A percentile compares a stretch with the other conserved stretches of the same genome.
phyloP scores from a whole-genome alignment of 2,329 filamentous ascomycete species.

The Cercospora brassicicola region DNA sequence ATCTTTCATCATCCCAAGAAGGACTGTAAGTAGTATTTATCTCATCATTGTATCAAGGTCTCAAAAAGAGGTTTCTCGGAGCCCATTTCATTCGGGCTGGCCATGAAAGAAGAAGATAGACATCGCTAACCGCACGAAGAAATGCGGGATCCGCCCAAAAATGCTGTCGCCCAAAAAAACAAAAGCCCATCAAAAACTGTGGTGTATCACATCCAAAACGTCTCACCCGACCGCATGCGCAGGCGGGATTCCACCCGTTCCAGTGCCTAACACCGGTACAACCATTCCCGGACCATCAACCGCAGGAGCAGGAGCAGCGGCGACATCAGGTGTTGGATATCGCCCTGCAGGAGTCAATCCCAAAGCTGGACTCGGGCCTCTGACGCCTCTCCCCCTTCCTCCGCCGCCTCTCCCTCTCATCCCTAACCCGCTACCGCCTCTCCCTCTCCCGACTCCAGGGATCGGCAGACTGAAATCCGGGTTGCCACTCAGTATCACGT shows the following conservation, averaged over 20 bases:
- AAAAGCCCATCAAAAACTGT: neutral
- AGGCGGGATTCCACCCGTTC: neutral
- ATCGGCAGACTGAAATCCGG: constrained; percentile 79
- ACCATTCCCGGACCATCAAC: neutral
- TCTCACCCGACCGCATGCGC: neutral
- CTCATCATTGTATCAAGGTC: neutral
- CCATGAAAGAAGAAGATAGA: neutral
- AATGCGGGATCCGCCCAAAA: neutral
- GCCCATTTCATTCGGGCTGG: neutral
- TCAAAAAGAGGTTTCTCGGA: too few species aligned
- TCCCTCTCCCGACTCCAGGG: constrained; percentile 30
- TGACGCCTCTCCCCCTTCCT: constrained; percentile 12
- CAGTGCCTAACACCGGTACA: neutral
- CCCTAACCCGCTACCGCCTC: constrained; percentile 37
- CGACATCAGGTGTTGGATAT: constrained; percentile 34
- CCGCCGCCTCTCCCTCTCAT: constrained; percentile 31
- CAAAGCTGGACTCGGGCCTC: constrained; percentile 15
- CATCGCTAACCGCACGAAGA: neutral
- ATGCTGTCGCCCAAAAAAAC: neutral
- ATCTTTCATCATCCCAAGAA: neutral
- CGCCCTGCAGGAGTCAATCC: constrained; percentile 36
- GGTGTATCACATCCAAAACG: neutral
- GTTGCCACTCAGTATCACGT: constrained; percentile 74
- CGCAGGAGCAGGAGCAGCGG: neutral
- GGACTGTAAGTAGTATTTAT: neutral